Evolutionary conservation across 768 basidiomycete genomes (phyloP).

Genomic region (Tulasnella sp.): DNA sequence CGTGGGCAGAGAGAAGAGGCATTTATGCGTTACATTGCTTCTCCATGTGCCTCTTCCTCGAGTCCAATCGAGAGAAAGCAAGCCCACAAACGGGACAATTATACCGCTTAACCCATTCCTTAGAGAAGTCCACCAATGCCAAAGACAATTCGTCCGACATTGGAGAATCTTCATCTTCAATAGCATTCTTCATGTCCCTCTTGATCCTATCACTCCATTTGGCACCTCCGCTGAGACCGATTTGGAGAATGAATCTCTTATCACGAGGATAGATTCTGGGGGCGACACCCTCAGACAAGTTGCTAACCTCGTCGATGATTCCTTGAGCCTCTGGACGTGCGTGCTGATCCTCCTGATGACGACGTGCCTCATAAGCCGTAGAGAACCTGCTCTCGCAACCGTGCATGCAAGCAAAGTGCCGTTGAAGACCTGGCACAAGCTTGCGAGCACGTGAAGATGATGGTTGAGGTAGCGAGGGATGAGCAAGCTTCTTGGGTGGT

Average conservation of each 20-base stretch:
- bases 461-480: too few species aligned
- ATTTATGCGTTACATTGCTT: too few species aligned
- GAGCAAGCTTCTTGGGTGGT: too few species aligned
- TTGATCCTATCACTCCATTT: conserved; percentile 7
- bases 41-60: conserved; percentile 12
- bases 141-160: background rate
- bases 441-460: too few species aligned
- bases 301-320: background rate
- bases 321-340: conserved; percentile 6
- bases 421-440: conserved; percentile 3
- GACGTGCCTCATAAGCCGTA: conserved; percentile 10
- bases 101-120: conserved; percentile 9
- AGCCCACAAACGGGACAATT: conserved; percentile 4
- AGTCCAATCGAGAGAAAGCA: conserved; percentile 9
- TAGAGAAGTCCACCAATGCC: background rate
- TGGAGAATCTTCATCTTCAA: background rate
- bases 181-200: background rate
- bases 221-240: background rate
- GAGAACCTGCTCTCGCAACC: conserved; percentile 3
- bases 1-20: too few species aligned
- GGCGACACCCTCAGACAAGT: background rate
- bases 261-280: background rate
- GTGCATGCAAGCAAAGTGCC: conserved; percentile 2
- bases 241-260: conserved; percentile 3
- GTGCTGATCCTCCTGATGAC: conserved; percentile 11